Evolutionary conservation across 495 filamentous ascomycete genomes (phyloP), one percentile per base, ranked within the genome.

Genomic region (Aspergillus saccharolyticus): DNA sequence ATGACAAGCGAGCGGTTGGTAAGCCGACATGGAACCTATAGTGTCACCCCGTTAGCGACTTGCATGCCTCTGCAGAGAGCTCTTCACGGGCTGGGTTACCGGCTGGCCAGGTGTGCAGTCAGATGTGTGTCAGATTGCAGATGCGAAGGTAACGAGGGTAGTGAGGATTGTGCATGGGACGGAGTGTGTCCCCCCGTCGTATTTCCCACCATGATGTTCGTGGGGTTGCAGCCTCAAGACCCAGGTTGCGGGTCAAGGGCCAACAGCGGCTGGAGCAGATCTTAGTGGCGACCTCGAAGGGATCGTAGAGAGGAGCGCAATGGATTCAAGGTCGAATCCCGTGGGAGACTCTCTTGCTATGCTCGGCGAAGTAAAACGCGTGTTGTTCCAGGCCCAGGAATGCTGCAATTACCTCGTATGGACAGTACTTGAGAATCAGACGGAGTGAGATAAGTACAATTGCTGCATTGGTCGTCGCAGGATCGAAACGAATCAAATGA

Each of bases 81-180:
- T 17, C 17, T n/a, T 19, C 24, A 22, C 12, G 54, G 15, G 44
- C 3, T 58, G 47, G 6, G 10, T 24, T 74, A 82, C 78, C 94
- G 89, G 72, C 91, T 96, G 53, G 94, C 94, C 22, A 98, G 81
- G 73, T 98, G 94, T 28, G 92, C 90, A 3, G 94, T 98, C 60
- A 97, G 76, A 69, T 96, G 90, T 44, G 93, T 97, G 73, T 97
- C 94, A 54, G 92, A 96, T 75, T 97, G 94, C 28, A 92, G 80
- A 79, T 98, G 94, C 33, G 87, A 80, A 30, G 94, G 94, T 53
- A 98, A 76, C 24, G 90, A 85, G 28, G 91, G 89, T 44, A 98
- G 78, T 30, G 93, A 96, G 39, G 90, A 81, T 69, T 96, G 91
- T n/a, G 88, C 86, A 70, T 96, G 89, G 59, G 89, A 83, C 10